These are phyloP conservation scores for Takakia lepidozioides DNA, from an alignment of 225 moss, liverwort and hornwort genomes.

Conservation along the genomic window DNA sequence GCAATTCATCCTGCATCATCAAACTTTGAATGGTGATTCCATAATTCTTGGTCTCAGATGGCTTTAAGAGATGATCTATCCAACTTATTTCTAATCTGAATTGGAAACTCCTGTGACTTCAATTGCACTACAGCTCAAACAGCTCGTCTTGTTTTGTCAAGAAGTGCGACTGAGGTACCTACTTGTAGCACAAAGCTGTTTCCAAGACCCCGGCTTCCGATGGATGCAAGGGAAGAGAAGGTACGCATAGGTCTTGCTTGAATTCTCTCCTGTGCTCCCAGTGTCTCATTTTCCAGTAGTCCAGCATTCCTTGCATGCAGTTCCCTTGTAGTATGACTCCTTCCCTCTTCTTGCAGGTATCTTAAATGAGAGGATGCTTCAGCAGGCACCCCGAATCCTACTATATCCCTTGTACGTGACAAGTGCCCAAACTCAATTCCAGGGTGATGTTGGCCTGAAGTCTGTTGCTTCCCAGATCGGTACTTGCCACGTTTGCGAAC, in stretches of 20 bases:
- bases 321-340: constrained; percentile 11
- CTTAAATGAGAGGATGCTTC: constrained; percentile 5
- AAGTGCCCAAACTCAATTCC: constrained; percentile 12
- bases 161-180: constrained; percentile 4
- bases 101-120: no score
- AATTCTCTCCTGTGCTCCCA: constrained; percentile 17
- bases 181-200: constrained; percentile 54
- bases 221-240: constrained; percentile 21
- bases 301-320: constrained; percentile 7
- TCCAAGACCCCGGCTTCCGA: constrained; percentile 21
- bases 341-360: constrained; percentile 21
- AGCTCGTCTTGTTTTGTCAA: background rate
- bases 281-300: constrained; percentile 20
- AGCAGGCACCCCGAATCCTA: constrained; percentile 8
- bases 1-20: constrained; percentile 34
- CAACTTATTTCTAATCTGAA: no score
- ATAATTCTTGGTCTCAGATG: no score
- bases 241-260: constrained; percentile 33
- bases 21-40: background rate
- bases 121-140: background rate
- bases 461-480: background rate
- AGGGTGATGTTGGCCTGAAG: constrained; percentile 12
- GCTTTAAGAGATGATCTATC: no score
- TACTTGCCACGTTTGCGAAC: background rate
- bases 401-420: constrained; percentile 4